Evolutionary conservation across 225 moss, liverwort and hornwort genomes (phyloP).

Genomic region (Pleurozium schreberi): DNA sequence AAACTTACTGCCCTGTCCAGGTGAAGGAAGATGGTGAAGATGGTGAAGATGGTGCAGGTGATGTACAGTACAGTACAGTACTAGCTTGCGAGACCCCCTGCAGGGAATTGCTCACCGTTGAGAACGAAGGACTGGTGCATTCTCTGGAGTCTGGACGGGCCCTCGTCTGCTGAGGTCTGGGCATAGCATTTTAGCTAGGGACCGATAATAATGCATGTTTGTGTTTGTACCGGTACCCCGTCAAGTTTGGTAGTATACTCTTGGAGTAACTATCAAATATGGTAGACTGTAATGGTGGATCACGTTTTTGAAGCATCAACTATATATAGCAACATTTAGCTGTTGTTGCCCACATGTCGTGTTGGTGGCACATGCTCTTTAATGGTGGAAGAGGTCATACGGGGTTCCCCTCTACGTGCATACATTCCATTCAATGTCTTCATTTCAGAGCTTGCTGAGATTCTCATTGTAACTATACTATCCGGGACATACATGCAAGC

Average conservation of each 20-base stretch:
- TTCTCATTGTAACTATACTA: not conserved
- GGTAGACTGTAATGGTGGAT: not conserved
- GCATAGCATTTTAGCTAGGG: not conserved
- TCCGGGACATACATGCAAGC: not conserved
- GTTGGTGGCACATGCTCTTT: not conserved
- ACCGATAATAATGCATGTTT: not conserved
- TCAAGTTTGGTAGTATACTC: not conserved
- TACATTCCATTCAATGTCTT: not conserved
- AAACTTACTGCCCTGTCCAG: not conserved
- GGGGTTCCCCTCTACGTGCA: not conserved
- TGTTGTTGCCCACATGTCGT: not conserved
- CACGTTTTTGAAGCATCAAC: not conserved
- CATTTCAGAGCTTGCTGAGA: not conserved
- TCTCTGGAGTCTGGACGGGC: not conserved
- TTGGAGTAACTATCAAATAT: not conserved
- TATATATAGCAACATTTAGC: not conserved
- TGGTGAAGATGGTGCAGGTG: not conserved
- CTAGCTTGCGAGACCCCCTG: not conserved
- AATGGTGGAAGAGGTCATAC: not conserved
- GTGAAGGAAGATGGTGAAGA: not conserved
- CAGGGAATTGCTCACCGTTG: not conserved
- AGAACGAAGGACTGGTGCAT: not conserved
- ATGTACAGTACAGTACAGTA: no score
- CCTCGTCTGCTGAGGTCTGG: not conserved
- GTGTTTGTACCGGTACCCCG: not conserved